phyloP scores from a whole-genome alignment of 768 basidiomycete species.

The Chalciporus chontae region DNA sequence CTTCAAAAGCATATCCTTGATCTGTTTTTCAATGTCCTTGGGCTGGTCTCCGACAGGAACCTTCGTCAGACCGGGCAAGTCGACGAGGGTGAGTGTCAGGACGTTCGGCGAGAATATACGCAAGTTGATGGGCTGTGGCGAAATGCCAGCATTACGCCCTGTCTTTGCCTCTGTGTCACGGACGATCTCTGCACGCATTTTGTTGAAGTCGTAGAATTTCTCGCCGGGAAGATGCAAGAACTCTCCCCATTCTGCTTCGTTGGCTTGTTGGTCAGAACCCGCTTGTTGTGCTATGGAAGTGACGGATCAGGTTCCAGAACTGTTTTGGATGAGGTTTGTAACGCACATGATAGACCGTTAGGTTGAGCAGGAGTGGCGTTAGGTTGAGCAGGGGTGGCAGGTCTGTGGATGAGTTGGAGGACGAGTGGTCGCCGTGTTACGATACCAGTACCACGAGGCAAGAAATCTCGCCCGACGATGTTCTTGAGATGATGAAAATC shows the following conservation, averaged over 20 bases:
- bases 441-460: constrained; percentile 98
- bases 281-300: constrained; percentile 30
- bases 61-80: constrained; percentile 93
- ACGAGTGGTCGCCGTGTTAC: constrained; percentile 96
- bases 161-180: constrained; percentile 98
- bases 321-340: background rate
- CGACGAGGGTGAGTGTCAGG: constrained; percentile 94
- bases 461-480: constrained; percentile 96
- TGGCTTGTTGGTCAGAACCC: constrained; percentile 69
- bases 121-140: constrained; percentile 94
- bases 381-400: constrained; percentile 43
- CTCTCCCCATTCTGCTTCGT: constrained; percentile 97
- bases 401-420: constrained; percentile 90
- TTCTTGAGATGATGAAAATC: constrained; percentile 51
- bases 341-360: constrained; percentile 46
- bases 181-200: constrained; percentile 95
- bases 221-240: constrained; percentile 95
- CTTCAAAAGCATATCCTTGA: constrained; percentile 93
- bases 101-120: constrained; percentile 98
- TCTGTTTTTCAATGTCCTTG: constrained; percentile 95
- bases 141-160: constrained; percentile 97
- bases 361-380: constrained; percentile 44
- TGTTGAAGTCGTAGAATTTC: constrained; percentile 97
- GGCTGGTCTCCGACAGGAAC: constrained; percentile 97
- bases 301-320: constrained; percentile 1